Base-by-base conservation (phyloP, 1,139 yeast genomes). In the Protomyces macrosporus region DNA sequence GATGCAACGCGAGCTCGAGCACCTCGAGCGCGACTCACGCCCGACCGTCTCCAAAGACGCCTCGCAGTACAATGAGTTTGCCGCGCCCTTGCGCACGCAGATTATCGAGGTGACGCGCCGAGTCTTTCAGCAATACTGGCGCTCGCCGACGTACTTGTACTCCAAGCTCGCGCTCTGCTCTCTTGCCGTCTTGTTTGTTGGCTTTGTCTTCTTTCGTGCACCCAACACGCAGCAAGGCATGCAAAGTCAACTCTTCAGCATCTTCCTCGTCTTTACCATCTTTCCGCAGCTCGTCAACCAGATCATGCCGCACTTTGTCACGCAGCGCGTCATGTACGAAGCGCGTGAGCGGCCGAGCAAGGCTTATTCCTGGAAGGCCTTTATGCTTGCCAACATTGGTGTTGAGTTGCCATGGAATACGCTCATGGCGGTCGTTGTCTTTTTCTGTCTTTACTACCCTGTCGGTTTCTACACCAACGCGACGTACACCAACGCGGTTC, bases 291-390 rank as follows among this genome's bases (percentile, higher is more conserved):
- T 87, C 68, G 73, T 85, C 64, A 87, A 88, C 74, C 96, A 89
- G 74, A 82, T 85, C 78, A 77, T 88, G 71, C 95, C 96, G 53
- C 78, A 81, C 65, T 88, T 80, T 72, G 85, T 86, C 57, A 74
- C 77, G 56, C 95, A 87, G 74, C 84, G 97, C 76, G 84, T 84
- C 70, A 77, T 90, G 56, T 90, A 88, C 73, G 96, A 89, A 73
- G 91, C 86, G n/a, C 84, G 96, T 73, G 97, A 90, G 75, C 83
- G 95, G 51, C 96, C 96, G 10, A 85, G 83, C 67, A 83, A 78
- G 77, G 84, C 78, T 53, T 88, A 78, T 68, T 77, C 83, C 2
- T 84, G 95, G 95, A 69, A 78, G 75, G 80, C 84, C 65, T 78
- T 81, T 75, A 75, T 89, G 68, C 69, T 79, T 40, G 83, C 88